Evolutionary conservation across 1,139 yeast species (phyloP), one percentile per base, ranked within the genome.

Genomic region (Lodderomyces pseudojiufengensis): DNA sequence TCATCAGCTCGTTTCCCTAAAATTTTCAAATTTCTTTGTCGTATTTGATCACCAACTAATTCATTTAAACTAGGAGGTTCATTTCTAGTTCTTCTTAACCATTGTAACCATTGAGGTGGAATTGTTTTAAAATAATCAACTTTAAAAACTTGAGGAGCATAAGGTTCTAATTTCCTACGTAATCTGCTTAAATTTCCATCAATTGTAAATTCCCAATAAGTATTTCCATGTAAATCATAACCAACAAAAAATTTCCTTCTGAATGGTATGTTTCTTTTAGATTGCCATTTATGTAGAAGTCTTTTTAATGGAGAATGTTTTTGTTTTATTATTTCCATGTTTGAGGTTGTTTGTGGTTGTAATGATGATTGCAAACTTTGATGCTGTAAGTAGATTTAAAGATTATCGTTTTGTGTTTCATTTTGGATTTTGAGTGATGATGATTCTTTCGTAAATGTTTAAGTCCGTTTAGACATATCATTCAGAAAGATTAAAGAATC

Each of bases 81-180:
- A 1, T 65, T 59, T 35, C 95, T 65, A 1, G 86, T 78, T 47
- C 77, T 66, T 35, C 94, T 58, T 16, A 86, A 65, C 95, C 95
- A 85, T 52, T 82, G 90, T 29, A 76, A 62, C 95, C 95, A 85
- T 50, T 80, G 90, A 1, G 92, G 80, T 11, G 80, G 81, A 0
- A 75, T 63, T 3, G 70, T 66, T 7, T 55, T 50, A 46, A 68
- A 73, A 46, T 76, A 76, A 46, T 76, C 80, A 5, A 65, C 73
- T 38, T 74, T 61, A 51, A 69, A 70, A 5, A 63, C 47, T 36
- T 63, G 59, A 29, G 59, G 57, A 37, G 58, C 51, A 38, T 54
- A 57, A 1, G 81, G 82, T 41, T 73, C 73, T 46, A 73, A 58
- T 42, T 74, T 72, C 29, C 82, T 49, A 36, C 82, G 57, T 35